A percentile compares a stretch with the other conserved stretches of the same genome.
phyloP scores from a whole-genome alignment of 139 green algal species.

The Chara braunii region DNA sequence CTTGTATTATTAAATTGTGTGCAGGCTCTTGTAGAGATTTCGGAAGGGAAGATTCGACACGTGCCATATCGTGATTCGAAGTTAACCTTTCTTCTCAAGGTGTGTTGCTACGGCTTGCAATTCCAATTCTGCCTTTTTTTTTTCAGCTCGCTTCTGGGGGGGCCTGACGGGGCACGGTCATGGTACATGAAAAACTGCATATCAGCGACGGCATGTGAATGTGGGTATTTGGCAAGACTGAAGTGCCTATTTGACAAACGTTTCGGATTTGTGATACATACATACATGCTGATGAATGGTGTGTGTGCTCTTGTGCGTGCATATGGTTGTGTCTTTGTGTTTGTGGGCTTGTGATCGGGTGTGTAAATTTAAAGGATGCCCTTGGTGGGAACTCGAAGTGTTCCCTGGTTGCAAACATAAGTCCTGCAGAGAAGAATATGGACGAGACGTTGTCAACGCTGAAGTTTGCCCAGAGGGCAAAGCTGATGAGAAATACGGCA shows the following conservation, averaged over 20 bases:
- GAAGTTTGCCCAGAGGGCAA: constrained; percentile 59
- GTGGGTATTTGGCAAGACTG: constrained; percentile 1
- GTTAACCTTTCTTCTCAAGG: constrained; percentile 92
- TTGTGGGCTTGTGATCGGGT: constrained; percentile 11
- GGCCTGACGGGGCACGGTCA: too few species aligned
- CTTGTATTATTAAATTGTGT: constrained; percentile 21
- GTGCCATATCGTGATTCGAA: constrained; percentile 93
- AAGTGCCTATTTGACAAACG: not conserved
- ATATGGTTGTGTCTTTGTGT: not conserved
- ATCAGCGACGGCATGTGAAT: too few species aligned
- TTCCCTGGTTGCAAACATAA: constrained; percentile 56
- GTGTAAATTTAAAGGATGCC: constrained; percentile 47
- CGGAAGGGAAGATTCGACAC: constrained; percentile 56
- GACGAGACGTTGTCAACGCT: constrained; percentile 53
- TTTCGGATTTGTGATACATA: not conserved
- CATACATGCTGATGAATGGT: not conserved
- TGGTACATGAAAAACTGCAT: too few species aligned
- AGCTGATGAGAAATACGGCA: constrained; percentile 82
- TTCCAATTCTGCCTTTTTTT: too few species aligned
- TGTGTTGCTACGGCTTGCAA: too few species aligned
- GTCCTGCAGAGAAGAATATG: constrained; percentile 27
- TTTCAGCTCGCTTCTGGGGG: too few species aligned
- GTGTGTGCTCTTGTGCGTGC: constrained; percentile 2
- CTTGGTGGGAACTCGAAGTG: constrained; percentile 51
- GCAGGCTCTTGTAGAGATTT: constrained; percentile 44